phyloP scores from a whole-genome alignment of 2,329 filamentous ascomycete species.

The Fusarium buxicola region DNA sequence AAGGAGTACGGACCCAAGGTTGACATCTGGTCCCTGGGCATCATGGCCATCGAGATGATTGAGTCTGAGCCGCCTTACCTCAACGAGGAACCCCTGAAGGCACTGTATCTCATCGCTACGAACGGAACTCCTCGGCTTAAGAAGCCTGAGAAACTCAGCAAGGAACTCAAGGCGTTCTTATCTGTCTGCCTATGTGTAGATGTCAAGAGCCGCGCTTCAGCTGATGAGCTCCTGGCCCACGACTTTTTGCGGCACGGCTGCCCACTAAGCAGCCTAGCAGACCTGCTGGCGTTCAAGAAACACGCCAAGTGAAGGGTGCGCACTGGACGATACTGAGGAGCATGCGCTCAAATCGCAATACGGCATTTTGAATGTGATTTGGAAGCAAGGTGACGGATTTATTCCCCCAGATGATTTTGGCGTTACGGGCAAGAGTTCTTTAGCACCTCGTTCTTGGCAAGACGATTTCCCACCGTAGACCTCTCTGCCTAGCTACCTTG shows the following conservation, averaged over 20 bases:
- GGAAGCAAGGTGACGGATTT: slow-evolving; percentile 45
- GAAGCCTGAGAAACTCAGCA: slow-evolving; percentile 97
- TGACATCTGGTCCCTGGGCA: slow-evolving; percentile 98
- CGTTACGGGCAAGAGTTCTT: slow-evolving; percentile 45
- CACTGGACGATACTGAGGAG: slow-evolving; percentile 33
- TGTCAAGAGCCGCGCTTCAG: slow-evolving; percentile 92
- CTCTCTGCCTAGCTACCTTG: slow-evolving; percentile 22
- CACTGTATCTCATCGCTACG: slow-evolving; percentile 95
- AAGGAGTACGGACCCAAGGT: slow-evolving; percentile 99
- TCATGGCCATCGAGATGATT: slow-evolving; percentile 99
- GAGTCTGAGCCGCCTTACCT: slow-evolving; percentile 98
- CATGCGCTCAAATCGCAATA: slow-evolving; percentile 32
- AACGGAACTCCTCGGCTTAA: slow-evolving; percentile 97
- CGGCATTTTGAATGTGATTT: slow-evolving; percentile 42
- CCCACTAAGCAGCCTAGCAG: slow-evolving; percentile 82
- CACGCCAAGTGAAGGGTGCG: slow-evolving; percentile 66
- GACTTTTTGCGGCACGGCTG: slow-evolving; percentile 96
- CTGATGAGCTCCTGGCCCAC: slow-evolving; percentile 87
- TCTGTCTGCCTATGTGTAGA: slow-evolving; percentile 97
- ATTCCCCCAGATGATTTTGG: slow-evolving; percentile 46
- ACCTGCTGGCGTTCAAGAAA: slow-evolving; percentile 89
- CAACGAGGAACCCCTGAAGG: slow-evolving; percentile 97
- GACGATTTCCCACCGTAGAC: slow-evolving; percentile 15
- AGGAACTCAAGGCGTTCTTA: slow-evolving; percentile 97
- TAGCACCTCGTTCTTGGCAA: slow-evolving; percentile 39